Conservation (phyloP, 345 rosid species). For the Dovyalis caffra region DNA sequence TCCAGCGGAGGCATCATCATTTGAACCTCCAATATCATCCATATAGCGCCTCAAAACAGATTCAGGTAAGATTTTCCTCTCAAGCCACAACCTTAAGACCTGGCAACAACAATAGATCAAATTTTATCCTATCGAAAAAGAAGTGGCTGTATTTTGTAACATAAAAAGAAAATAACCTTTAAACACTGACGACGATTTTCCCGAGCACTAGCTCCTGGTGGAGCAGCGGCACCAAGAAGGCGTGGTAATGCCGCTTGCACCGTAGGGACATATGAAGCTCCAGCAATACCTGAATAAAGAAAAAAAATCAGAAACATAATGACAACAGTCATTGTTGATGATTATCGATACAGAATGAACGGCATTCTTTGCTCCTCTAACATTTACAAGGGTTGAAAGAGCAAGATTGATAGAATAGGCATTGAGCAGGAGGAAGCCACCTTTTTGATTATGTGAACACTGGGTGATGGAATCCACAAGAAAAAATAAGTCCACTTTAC, state of each 20-base stretch:
- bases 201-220: conserved; percentile 77
- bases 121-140: conserved; percentile 15
- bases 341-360: background rate
- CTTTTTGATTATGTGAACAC: conserved; percentile 89
- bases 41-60: conserved; percentile 68
- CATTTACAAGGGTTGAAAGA: background rate
- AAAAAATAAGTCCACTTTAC: conserved; percentile 89
- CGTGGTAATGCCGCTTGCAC: conserved; percentile 94
- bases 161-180: conserved; percentile 50
- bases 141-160: background rate
- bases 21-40: conserved; percentile 79
- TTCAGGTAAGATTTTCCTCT: conserved; percentile 84
- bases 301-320: background rate
- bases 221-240: conserved; percentile 91
- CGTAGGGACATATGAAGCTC: conserved; percentile 77
- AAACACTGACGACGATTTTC: conserved; percentile 98
- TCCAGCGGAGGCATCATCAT: conserved; percentile 60
- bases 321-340: background rate
- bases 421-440: conserved; percentile 19
- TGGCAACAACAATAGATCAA: conserved; percentile 32
- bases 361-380: background rate
- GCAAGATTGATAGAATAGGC: background rate
- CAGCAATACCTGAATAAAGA: conserved; percentile 60
- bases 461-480: conserved; percentile 96
- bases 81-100: conserved; percentile 92